Conservation (phyloP, 331 rosid genomes). For the Quercus lobata region DNA sequence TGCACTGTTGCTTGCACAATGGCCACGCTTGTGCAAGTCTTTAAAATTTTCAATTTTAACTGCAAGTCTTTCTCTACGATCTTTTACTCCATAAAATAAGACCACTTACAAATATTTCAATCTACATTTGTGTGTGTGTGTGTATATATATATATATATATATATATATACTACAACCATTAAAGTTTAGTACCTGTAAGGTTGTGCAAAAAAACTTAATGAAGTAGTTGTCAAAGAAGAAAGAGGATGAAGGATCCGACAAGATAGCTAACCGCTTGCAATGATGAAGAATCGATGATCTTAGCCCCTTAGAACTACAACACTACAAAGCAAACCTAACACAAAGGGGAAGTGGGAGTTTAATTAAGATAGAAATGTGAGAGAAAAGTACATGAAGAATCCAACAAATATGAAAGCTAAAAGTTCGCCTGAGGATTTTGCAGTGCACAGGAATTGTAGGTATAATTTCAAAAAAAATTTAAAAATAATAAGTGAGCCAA, state of each 20-base stretch:
- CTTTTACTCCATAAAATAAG: no score
- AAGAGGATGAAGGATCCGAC: neutral
- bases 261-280: neutral
- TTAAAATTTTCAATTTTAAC: no score
- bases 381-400: neutral
- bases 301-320: neutral
- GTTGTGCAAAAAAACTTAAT: no score
- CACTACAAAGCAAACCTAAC: neutral
- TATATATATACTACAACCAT: no score
- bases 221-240: no score
- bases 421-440: slow-evolving; percentile 26
- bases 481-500: slow-evolving; percentile 4
- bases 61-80: no score
- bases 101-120: no score
- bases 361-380: neutral
- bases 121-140: no score
- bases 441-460: slow-evolving; percentile 27
- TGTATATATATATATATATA: no score
- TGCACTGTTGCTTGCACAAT: no score
- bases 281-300: neutral
- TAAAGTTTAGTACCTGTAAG: no score
- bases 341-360: neutral
- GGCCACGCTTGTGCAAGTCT: no score
- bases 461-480: neutral
- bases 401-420: slow-evolving; percentile 37